A percentile compares a stretch with the other conserved stretches of the same genome.
Conservation (phyloP, 1,139 yeast species). For the Geotrichum reessii region DNA sequence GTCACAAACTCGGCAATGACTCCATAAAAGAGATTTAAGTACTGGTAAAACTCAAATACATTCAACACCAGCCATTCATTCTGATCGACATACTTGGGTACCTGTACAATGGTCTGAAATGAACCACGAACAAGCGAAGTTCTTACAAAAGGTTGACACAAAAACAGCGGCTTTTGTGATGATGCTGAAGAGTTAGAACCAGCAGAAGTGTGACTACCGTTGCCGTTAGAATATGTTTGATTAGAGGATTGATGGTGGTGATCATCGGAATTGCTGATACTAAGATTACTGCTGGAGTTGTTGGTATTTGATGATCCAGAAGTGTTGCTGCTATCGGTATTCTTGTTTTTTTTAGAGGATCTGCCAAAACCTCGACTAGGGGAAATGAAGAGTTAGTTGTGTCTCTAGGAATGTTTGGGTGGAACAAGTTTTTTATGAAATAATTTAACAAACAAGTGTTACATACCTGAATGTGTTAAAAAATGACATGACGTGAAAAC, state of each 20-base stretch:
- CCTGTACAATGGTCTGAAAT: conserved; percentile 88
- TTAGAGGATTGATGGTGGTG: conserved; percentile 6
- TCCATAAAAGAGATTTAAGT: conserved; percentile 81
- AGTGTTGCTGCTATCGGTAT: conserved; percentile 20
- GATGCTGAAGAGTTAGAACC: conserved; percentile 23
- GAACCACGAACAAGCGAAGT: conserved; percentile 97
- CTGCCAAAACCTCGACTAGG: conserved; percentile 55
- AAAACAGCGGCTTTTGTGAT: conserved; percentile 50
- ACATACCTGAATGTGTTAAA: conserved; percentile 43
- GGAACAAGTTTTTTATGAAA: not conserved
- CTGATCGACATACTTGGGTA: conserved; percentile 89
- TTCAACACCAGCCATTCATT: conserved; percentile 96
- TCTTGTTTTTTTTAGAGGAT: conserved; percentile 47
- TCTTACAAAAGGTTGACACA: conserved; percentile 89
- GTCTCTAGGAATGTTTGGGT: not conserved
- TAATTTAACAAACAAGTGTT: not conserved
- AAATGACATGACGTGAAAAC: conserved; percentile 37
- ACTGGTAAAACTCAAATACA: conserved; percentile 82
- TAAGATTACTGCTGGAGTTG: conserved; percentile 38
- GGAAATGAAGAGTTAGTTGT: not conserved
- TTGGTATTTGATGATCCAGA: conserved; percentile 1
- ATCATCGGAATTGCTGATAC: conserved; percentile 27
- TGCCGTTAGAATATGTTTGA: not conserved
- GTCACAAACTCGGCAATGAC: conserved; percentile 84
- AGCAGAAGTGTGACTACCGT: conserved; percentile 22